Conservation (phyloP, 495 filamentous ascomycete genomes). For the Elasticomyces elasticus region DNA sequence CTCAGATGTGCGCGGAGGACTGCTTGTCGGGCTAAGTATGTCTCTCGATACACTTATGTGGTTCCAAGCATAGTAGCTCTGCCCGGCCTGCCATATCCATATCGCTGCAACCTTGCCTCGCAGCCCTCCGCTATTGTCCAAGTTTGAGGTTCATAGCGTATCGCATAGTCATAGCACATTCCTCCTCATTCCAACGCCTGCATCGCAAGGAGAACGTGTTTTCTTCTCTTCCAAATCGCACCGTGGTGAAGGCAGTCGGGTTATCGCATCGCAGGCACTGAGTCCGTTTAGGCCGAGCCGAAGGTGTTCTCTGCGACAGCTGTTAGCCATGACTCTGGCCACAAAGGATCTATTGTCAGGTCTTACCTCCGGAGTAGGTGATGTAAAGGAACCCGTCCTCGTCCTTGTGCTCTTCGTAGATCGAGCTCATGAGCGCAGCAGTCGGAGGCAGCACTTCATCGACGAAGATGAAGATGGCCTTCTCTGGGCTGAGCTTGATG, state of each 20-base stretch:
- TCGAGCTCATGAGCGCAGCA: constrained; percentile 96
- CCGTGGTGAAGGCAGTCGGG: not conserved
- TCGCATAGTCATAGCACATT: constrained; percentile 5
- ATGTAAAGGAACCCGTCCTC: constrained; percentile 55
- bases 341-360: not conserved
- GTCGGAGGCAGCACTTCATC: constrained; percentile 96
- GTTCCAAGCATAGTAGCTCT: too few relatives aligned
- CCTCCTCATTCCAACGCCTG: not conserved
- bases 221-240: not conserved
- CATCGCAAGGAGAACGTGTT: not conserved
- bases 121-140: not conserved
- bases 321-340: constrained; percentile 2
- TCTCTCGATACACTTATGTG: too few relatives aligned
- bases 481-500: constrained; percentile 98
- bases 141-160: not conserved
- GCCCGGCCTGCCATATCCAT: not conserved
- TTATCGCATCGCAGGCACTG: not conserved
- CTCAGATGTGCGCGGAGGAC: too few relatives aligned
- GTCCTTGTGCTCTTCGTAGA: constrained; percentile 96
- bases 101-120: not conserved
- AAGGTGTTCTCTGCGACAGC: constrained; percentile 88
- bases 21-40: too few relatives aligned
- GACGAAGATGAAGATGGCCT: constrained; percentile 99
- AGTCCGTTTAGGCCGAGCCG: constrained; percentile 41
- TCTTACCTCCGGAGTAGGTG: constrained; percentile 43